Base-by-base conservation (phyloP, 441 rosid genomes). In the Hura crepitans region DNA sequence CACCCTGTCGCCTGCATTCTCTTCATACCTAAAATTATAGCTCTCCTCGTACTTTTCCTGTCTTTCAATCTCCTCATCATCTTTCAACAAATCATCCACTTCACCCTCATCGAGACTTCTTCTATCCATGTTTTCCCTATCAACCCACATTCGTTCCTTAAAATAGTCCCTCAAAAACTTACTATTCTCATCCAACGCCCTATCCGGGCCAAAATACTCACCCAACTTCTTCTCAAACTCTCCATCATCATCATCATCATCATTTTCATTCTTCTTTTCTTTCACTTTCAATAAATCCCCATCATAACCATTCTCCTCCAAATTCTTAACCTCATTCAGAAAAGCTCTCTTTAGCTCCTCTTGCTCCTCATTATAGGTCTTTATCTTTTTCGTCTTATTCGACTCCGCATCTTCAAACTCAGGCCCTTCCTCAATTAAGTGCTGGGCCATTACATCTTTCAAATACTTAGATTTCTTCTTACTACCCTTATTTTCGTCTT, bases 101-200 rank as follows among this genome's bases (percentile, higher is more conserved):
- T 82, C 85, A 25, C 71, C 83, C 18, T 83, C 85, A 43, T 75
- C 85, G 54, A 81, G 28, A 8, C 1, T 62, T 20, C 20, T 72
- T 25, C 71, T 72, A 42, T 60, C 76, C 47, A 78, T 79, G 28
- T 27, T 77, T 45, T 80, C 85, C 80, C 84, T 83, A 60, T 87
- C 88, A 45, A 82, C 67, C 98, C 97, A 94, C 97, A 88, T 72
- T 80, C 81, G 83, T 8, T 91, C 87, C 84, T 74, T 64, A 59
- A 91, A 81, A 74, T 72, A 94, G 23, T 91, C 89, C 84, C 70
- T 87, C 84, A 94, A 79, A 75, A 88, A 94, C 43, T 58, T 58
- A 39, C 63, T 27, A 5, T 78, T 75, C 72, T 88, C 90, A 75
- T 77, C 89, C 79, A 86, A 54, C 15, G 81, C 77, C 58, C 35